Base-by-base conservation (phyloP, 805 yeast species). In the Kuraishia piskuri region DNA sequence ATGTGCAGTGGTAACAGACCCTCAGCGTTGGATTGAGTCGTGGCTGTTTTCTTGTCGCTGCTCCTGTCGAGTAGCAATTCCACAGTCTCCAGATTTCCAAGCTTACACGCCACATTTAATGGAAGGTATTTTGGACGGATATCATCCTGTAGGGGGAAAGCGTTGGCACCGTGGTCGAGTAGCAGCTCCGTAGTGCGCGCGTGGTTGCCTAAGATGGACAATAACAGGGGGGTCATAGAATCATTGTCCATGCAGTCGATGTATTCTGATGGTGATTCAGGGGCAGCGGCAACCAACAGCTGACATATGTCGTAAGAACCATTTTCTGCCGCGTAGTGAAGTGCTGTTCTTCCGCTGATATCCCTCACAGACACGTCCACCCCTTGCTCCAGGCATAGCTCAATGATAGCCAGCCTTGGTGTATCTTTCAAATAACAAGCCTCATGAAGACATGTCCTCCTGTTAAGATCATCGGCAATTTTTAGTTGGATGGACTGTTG, bases 1-100 rank as follows among this genome's bases (percentile, higher is more conserved):
- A 92, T 86, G 66, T 94, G 99, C 48, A 92, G 70, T 0, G 97
- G 96, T 48, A 83, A 79, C 49, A 90, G 75, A 0, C 99, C 96
- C 69, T 92, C 97, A 0, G 96, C 95, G 64, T 92, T 83, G 57
- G 76, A 79, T 80, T 66, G 86, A 70, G 69, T 81, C 58, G 66
- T 69, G 62, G 59, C 72, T 57, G 55, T 74, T 49, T 52, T 60
- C 2, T 57, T 52, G 25, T 64, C 55, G 62, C 70, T 63, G 36
- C 56, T 59, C 14, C 71, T 65, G 23, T 76, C 71, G 45, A 91
- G 68, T 12, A 90, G 68, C 53, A 83, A 70, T 58, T 83, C 78
- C 19, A 90, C 85, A 9, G 88, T 85, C 50, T 81, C 80, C 56
- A 76, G 79, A 61, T 88, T 83, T 14, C 97, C 97, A 56, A 80